These are phyloP conservation scores for Pseudogymnoascus sp. DNA, from an alignment of 2,329 filamentous ascomycete genomes.

Conservation along the genomic window DNA sequence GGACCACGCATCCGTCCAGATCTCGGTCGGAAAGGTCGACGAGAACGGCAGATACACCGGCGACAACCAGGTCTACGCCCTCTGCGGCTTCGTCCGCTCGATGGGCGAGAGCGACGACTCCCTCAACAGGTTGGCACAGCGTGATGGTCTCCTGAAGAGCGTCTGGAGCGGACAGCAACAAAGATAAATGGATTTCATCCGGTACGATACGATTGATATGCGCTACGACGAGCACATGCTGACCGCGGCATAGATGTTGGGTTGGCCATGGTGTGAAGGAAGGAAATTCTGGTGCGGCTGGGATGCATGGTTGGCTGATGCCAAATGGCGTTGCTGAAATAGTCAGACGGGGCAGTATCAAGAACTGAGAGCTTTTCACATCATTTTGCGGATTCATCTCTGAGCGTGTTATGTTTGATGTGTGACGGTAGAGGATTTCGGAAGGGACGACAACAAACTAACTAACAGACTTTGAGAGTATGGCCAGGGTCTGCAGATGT, in stretches of 20 bases:
- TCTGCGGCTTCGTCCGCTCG: conserved; percentile 94
- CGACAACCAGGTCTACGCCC: conserved; percentile 95
- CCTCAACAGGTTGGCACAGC: conserved; percentile 90
- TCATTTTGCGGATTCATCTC: conserved; percentile 10
- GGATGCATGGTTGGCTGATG: conserved; percentile 18
- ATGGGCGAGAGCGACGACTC: conserved; percentile 98
- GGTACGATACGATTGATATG: conserved; percentile 18
- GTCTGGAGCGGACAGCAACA: conserved; percentile 67
- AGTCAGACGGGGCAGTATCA: conserved; percentile 24
- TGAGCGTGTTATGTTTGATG: conserved; percentile 17
- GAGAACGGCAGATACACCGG: conserved; percentile 92
- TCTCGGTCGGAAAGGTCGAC: conserved; percentile 95
- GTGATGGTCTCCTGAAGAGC: conserved; percentile 92
- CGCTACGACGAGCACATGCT: not conserved
- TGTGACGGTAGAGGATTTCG: conserved; percentile 22
- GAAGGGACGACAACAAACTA: conserved; percentile 26
- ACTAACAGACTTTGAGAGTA: not conserved
- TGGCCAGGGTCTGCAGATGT: not conserved
- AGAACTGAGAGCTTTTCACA: conserved; percentile 26
- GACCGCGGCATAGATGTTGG: conserved; percentile 6
- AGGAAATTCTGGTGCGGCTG: conserved; percentile 9
- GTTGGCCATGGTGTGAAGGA: conserved; percentile 9
- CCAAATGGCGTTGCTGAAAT: conserved; percentile 26
- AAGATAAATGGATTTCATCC: conserved; percentile 26
- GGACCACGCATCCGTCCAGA: conserved; percentile 97